These are phyloP conservation scores for Cardamine occulta DNA, from an alignment of 345 rosid species.

Conservation along the genomic window DNA sequence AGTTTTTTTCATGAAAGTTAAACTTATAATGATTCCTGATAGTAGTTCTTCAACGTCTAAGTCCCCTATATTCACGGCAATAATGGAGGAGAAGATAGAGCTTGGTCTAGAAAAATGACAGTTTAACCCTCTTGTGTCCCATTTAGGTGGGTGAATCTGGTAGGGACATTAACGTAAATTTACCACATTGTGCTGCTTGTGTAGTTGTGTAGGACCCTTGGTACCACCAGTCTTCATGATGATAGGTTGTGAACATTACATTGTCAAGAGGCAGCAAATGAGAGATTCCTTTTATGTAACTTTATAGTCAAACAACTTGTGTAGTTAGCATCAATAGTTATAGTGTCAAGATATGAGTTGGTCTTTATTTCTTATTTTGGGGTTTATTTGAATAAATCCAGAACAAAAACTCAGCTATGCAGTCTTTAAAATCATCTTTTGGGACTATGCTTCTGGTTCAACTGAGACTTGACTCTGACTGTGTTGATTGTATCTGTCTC, in stretches of 20 bases:
- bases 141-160: constrained; percentile 17
- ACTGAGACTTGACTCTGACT: constrained; percentile 31
- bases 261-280: constrained; percentile 35
- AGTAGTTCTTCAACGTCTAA: constrained; percentile 34
- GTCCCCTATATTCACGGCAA: constrained; percentile 63
- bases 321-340: constrained; percentile 29
- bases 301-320: constrained; percentile 35
- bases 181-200: constrained; percentile 24
- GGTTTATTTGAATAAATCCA: constrained; percentile 12
- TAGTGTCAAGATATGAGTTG: constrained; percentile 21
- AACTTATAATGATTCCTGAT: constrained; percentile 33
- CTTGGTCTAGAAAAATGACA: constrained; percentile 44
- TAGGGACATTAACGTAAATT: constrained; percentile 46
- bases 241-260: constrained; percentile 40
- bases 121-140: constrained; percentile 40
- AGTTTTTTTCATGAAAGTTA: background rate
- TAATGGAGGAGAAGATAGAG: constrained; percentile 48
- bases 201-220: constrained; percentile 44
- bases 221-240: constrained; percentile 42
- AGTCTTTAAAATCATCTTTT: constrained; percentile 21
- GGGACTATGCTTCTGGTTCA: background rate
- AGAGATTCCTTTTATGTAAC: constrained; percentile 23
- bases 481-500: constrained; percentile 1
- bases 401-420: constrained; percentile 11
- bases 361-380: constrained; percentile 15